Evolutionary conservation across 805 yeast genomes (phyloP).

Genomic region (Clavispora vitiphila): DNA sequence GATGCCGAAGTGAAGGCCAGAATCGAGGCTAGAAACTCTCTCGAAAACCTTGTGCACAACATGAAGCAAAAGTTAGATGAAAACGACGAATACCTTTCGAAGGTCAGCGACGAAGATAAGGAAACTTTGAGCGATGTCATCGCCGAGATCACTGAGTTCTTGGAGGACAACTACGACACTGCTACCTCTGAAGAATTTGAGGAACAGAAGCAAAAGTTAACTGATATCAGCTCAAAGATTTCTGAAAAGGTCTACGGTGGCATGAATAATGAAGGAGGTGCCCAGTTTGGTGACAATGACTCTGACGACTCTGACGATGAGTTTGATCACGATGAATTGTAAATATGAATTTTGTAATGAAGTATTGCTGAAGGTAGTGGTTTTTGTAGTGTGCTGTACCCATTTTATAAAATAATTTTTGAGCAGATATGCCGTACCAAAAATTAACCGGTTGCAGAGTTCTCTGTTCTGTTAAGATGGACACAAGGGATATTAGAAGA

Average conservation of each 20-base stretch:
- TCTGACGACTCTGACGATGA: constrained; percentile 42
- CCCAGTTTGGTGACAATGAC: constrained; percentile 39
- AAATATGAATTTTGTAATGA: constrained; percentile 4
- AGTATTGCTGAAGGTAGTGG: background rate
- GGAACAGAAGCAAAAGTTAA: constrained; percentile 81
- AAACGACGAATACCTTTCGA: constrained; percentile 29
- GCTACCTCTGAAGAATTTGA: constrained; percentile 92
- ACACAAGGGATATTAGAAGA: background rate
- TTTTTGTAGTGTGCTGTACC: background rate
- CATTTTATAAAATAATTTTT: background rate
- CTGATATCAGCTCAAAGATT: constrained; percentile 84
- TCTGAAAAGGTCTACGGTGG: constrained; percentile 72
- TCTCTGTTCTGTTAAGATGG: background rate
- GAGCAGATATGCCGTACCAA: background rate
- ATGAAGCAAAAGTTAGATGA: constrained; percentile 12
- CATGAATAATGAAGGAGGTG: constrained; percentile 40
- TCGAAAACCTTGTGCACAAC: constrained; percentile 15
- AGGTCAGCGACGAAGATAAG: constrained; percentile 85
- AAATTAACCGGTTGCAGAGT: background rate
- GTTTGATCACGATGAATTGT: constrained; percentile 43
- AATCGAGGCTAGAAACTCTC: constrained; percentile 17
- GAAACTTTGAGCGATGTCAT: constrained; percentile 84
- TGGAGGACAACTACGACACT: constrained; percentile 68
- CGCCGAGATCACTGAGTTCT: constrained; percentile 80
- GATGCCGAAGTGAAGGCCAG: constrained; percentile 17